These are phyloP conservation scores for Termitomyces titanicus DNA, from an alignment of 768 basidiomycete species.

Conservation along the genomic window DNA sequence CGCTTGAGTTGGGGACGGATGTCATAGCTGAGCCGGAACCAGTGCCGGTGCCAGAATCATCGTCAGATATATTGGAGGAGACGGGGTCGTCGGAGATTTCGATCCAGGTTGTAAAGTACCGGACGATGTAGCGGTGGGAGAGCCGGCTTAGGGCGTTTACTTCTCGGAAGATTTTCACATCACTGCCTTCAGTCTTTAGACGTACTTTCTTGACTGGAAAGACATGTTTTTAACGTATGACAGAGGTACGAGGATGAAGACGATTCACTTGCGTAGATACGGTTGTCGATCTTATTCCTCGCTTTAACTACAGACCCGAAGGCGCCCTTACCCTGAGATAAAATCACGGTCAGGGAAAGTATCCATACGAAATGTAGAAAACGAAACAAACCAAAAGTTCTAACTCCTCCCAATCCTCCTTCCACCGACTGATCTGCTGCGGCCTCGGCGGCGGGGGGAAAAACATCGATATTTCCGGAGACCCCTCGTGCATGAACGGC, in stretches of 20 bases:
- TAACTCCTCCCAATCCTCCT: conserved; percentile 92
- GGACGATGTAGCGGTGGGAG: conserved; percentile 86
- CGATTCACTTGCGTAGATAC: conserved; percentile 73
- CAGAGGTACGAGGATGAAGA: not conserved
- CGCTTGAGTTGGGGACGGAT: conserved; percentile 42
- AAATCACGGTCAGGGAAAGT: not conserved
- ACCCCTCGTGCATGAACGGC: conserved; percentile 38
- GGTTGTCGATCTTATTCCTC: conserved; percentile 79
- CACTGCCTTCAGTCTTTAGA: conserved; percentile 71
- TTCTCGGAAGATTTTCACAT: conserved; percentile 86
- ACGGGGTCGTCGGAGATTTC: conserved; percentile 44
- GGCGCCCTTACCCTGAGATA: conserved; percentile 72
- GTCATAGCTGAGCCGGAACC: conserved; percentile 43
- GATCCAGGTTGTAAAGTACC: conserved; percentile 92
- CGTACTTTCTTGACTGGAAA: conserved; percentile 82
- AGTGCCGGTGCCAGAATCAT: conserved; percentile 32
- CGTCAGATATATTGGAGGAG: conserved; percentile 51
- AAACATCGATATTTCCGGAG: conserved; percentile 70
- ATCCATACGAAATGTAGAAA: not conserved
- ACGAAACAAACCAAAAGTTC: conserved; percentile 62
- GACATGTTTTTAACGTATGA: not conserved
- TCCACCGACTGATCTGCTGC: conserved; percentile 75
- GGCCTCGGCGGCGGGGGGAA: conserved; percentile 41
- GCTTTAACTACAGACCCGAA: conserved; percentile 97
- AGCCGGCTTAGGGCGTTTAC: conserved; percentile 86